These are phyloP conservation scores for Lentinula sp. DNA, from an alignment of 768 basidiomycete genomes.

Conservation along the genomic window DNA sequence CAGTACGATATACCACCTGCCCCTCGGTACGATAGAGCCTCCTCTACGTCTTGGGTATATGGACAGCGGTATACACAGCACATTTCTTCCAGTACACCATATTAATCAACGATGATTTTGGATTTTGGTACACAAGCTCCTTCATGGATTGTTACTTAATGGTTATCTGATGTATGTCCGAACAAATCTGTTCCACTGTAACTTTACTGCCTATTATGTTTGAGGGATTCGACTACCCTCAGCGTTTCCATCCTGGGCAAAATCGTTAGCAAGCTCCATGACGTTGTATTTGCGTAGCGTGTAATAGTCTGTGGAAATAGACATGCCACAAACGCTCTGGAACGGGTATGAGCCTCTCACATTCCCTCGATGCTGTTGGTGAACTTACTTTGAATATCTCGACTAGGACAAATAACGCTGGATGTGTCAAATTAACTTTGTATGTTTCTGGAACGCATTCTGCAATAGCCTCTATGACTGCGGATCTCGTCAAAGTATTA, in stretches of 20 bases:
- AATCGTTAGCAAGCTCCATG: constrained; percentile 57
- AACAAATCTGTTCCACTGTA: no score
- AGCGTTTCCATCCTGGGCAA: constrained; percentile 13
- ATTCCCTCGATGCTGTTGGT: not conserved
- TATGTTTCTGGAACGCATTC: constrained; percentile 64
- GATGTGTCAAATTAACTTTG: constrained; percentile 59
- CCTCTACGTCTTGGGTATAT: not conserved
- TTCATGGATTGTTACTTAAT: no score
- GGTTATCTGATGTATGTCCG: no score
- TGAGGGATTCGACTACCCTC: not conserved
- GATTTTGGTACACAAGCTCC: not conserved
- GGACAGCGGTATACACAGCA: constrained; percentile 2
- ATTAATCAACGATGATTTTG: not conserved
- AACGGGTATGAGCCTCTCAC: not conserved
- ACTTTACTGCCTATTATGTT: not conserved
- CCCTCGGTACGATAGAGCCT: not conserved
- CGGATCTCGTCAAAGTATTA: constrained; percentile 53
- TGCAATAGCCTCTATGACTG: constrained; percentile 62
- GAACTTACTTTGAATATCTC: constrained; percentile 74
- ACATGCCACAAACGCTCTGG: constrained; percentile 74
- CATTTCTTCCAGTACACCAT: not conserved
- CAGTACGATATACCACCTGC: not conserved
- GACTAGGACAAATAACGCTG: constrained; percentile 69
- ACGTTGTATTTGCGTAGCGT: constrained; percentile 73
- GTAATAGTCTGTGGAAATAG: constrained; percentile 70